A percentile compares a stretch with the other conserved stretches of the same genome.
phyloP scores from a whole-genome alignment of 306 rosid genomes.

The Canavalia gladiata region DNA sequence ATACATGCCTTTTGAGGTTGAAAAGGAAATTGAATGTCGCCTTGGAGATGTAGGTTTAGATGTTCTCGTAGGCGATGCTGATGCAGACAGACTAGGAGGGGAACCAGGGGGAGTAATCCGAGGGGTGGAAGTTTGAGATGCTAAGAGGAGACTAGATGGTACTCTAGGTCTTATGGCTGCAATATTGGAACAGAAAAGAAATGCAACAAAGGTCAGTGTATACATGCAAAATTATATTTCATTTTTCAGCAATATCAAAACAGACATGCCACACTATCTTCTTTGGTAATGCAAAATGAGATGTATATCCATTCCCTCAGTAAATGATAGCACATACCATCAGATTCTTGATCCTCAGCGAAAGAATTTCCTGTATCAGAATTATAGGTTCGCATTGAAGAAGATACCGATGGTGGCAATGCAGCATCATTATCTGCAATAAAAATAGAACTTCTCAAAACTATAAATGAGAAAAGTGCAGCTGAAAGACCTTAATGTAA shows the following conservation, averaged over 20 bases:
- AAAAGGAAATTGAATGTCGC: constrained; percentile 80
- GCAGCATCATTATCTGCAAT: constrained; percentile 67
- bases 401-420: constrained; percentile 57
- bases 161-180: constrained; percentile 72
- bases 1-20: constrained; percentile 75
- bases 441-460: constrained; percentile 44
- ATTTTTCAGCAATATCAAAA: constrained; percentile 34
- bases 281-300: constrained; percentile 33
- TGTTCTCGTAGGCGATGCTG: constrained; percentile 83
- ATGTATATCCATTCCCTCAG: not conserved
- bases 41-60: constrained; percentile 82
- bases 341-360: constrained; percentile 64
- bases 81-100: constrained; percentile 82
- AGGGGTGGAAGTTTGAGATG: constrained; percentile 84
- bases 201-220: constrained; percentile 31
- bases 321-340: constrained; percentile 59
- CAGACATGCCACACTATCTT: constrained; percentile 3
- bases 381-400: constrained; percentile 58
- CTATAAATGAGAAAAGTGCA: constrained; percentile 33
- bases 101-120: constrained; percentile 81
- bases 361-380: constrained; percentile 65
- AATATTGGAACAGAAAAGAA: constrained; percentile 40
- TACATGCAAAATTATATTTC: constrained; percentile 35
- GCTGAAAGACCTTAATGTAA: constrained; percentile 34
- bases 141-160: constrained; percentile 67